These are phyloP conservation scores for Citrus trifoliata DNA, from an alignment of 345 rosid species.

Conservation along the genomic window DNA sequence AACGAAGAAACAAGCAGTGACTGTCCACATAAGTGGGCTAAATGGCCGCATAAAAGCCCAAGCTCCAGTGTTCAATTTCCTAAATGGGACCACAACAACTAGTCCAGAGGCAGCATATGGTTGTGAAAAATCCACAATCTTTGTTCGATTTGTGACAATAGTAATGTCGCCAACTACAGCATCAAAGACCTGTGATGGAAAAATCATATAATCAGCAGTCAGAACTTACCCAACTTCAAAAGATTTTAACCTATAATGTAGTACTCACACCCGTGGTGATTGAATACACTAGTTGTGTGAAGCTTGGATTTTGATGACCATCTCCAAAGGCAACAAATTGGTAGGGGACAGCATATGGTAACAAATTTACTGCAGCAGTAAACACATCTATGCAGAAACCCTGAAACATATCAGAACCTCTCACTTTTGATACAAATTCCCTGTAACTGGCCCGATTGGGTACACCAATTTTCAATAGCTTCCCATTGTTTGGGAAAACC, in stretches of 20 bases:
- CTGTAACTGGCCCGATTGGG: slow-evolving; percentile 69
- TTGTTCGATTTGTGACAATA: slow-evolving; percentile 80
- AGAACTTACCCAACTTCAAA: background rate
- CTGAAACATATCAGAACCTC: slow-evolving; percentile 61
- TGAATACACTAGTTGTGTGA: slow-evolving; percentile 60
- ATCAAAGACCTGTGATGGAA: slow-evolving; percentile 59
- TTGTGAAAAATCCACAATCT: slow-evolving; percentile 84
- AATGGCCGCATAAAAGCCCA: slow-evolving; percentile 95
- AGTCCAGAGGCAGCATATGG: slow-evolving; percentile 91
- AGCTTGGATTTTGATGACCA: slow-evolving; percentile 74
- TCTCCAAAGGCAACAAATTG: slow-evolving; percentile 72
- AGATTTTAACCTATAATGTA: slow-evolving; percentile 10
- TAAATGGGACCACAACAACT: slow-evolving; percentile 81
- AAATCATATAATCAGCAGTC: slow-evolving; percentile 10
- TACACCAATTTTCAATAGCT: slow-evolving; percentile 74
- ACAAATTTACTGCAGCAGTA: slow-evolving; percentile 69
- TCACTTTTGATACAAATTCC: slow-evolving; percentile 70
- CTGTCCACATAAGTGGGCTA: slow-evolving; percentile 65
- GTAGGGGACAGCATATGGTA: slow-evolving; percentile 82
- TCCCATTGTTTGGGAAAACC: slow-evolving; percentile 92
- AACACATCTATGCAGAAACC: slow-evolving; percentile 95
- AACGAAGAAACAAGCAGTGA: slow-evolving; percentile 65
- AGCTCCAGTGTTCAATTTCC: slow-evolving; percentile 72
- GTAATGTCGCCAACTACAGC: slow-evolving; percentile 91
- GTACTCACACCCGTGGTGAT: slow-evolving; percentile 81